phyloP scores from a whole-genome alignment of 345 rosid genomes.

The Boechera divaricarpa region DNA sequence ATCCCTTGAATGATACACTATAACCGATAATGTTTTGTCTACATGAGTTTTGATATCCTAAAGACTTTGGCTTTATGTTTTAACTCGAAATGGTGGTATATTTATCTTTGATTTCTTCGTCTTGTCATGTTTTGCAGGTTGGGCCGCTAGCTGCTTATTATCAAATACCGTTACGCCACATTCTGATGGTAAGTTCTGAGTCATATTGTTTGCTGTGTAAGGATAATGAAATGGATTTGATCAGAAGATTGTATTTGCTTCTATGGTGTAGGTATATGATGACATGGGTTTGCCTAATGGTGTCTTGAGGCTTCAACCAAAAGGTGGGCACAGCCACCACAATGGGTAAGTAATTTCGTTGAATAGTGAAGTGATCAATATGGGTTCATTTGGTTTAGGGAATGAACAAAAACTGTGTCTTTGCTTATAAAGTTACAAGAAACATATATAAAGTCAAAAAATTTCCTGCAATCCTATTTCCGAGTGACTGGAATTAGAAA shows the following conservation, averaged over 20 bases:
- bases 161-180: slow-evolving; percentile 84
- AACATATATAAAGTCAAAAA: neutral
- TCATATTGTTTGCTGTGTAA: neutral
- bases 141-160: slow-evolving; percentile 92
- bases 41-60: neutral
- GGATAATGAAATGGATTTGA: neutral
- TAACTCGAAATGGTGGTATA: neutral
- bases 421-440: neutral
- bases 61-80: neutral
- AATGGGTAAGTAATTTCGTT: slow-evolving; percentile 61
- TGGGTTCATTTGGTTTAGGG: neutral
- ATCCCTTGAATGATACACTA: neutral
- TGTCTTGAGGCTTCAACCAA: slow-evolving; percentile 76
- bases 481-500: too few species aligned
- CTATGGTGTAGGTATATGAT: slow-evolving; percentile 63
- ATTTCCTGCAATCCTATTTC: too few species aligned
- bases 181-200: slow-evolving; percentile 60
- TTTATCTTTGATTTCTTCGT: neutral
- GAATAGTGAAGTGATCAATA: neutral
- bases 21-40: neutral
- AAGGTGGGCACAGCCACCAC: slow-evolving; percentile 86
- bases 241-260: neutral
- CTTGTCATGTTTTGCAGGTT: slow-evolving; percentile 51
- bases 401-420: neutral
- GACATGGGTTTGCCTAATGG: slow-evolving; percentile 92